phyloP scores from a whole-genome alignment of 139 green algal species.

The Chlorella sorokiniana region DNA sequence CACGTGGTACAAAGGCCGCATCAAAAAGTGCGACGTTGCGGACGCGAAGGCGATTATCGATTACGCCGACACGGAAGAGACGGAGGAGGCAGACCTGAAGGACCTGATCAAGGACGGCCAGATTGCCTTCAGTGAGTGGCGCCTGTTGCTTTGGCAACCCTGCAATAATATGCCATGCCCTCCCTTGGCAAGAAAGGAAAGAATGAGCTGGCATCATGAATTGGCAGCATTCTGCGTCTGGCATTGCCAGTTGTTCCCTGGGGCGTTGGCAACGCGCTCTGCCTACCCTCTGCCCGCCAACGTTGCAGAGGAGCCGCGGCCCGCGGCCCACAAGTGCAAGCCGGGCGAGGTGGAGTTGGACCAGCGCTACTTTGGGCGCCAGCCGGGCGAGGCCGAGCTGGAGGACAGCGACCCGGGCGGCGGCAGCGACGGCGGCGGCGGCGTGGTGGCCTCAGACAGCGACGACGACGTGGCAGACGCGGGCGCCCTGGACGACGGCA shows the following conservation, averaged over 20 bases:
- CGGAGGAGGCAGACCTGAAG: slow-evolving; percentile 15
- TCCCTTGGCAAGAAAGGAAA: no score
- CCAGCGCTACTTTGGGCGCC: slow-evolving; percentile 4
- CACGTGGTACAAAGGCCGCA: slow-evolving; percentile 45
- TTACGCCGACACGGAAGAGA: slow-evolving; percentile 23
- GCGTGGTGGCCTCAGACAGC: no score
- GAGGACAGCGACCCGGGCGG: background rate
- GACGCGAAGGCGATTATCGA: background rate
- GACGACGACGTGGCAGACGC: slow-evolving; percentile 7
- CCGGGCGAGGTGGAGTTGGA: slow-evolving; percentile 8
- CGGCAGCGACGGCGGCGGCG: background rate
- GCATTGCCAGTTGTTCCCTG: no score
- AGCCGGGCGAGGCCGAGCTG: background rate
- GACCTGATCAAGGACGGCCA: slow-evolving; percentile 30
- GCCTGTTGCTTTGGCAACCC: background rate
- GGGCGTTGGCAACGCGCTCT: no score
- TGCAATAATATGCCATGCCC: no score
- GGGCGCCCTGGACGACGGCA: background rate
- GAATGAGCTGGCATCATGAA: no score
- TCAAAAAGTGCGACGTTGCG: slow-evolving; percentile 24
- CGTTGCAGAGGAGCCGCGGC: slow-evolving; percentile 24
- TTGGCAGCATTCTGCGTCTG: no score
- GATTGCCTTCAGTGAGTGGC: slow-evolving; percentile 32
- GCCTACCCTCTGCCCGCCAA: no score
- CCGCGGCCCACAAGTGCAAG: slow-evolving; percentile 1